Percentiles rank a stretch among this genome's conserved stretches.
phyloP scores from a whole-genome alignment of 2,329 filamentous ascomycete species.

The Neofusicoccum kwambonambiense region DNA sequence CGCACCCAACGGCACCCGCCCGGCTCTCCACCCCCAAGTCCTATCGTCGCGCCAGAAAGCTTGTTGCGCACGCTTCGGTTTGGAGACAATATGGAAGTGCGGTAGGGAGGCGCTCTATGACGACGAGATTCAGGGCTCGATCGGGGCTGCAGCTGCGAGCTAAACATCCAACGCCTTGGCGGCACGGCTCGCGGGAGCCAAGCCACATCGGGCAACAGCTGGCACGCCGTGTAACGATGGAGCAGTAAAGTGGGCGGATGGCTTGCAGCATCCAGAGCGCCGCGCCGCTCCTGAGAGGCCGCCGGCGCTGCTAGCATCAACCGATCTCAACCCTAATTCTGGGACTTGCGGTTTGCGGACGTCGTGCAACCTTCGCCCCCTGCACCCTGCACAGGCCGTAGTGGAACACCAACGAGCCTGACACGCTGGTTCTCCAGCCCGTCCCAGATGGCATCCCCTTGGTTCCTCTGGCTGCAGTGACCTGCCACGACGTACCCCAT shows the following conservation, averaged over 20 bases:
- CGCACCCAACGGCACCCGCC: neutral
- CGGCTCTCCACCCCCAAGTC: conserved; percentile 5
- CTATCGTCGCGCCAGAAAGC: neutral
- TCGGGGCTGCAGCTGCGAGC: neutral
- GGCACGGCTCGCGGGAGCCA: neutral
- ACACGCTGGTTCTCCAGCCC: neutral
- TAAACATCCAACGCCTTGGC: neutral
- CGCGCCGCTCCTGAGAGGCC: neutral
- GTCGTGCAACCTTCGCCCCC: neutral
- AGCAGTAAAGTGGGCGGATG: neutral
- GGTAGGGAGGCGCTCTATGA: neutral
- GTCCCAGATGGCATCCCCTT: too few relatives aligned
- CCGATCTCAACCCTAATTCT: neutral
- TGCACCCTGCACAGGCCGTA: neutral
- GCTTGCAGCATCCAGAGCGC: neutral
- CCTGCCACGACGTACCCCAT: neutral
- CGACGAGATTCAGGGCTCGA: neutral
- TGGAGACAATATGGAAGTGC: neutral
- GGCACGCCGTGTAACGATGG: neutral
- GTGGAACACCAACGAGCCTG: neutral
- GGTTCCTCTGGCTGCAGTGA: neutral
- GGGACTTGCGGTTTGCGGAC: neutral
- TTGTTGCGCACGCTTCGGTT: neutral
- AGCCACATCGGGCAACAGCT: neutral
- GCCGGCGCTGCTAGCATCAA: neutral